Evolutionary conservation across 108 stramenopile genomes (phyloP).

Genomic region (Licmophora abbreviata): DNA sequence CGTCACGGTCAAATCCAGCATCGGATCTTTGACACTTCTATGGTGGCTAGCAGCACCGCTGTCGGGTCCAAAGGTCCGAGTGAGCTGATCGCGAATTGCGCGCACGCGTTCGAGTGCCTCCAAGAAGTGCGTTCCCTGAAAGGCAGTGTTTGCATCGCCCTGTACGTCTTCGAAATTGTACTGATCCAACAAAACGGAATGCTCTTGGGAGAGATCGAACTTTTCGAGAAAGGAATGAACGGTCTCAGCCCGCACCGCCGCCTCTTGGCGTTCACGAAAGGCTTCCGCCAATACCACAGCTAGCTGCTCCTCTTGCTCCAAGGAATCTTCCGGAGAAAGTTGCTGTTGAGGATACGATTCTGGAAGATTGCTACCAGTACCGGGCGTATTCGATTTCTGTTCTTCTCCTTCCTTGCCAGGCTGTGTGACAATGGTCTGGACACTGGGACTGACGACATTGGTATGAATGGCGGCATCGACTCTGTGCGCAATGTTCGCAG

Average conservation of each 20-base stretch:
- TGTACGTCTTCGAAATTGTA: conserved; percentile 64
- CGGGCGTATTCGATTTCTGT: background rate
- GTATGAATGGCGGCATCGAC: conserved; percentile 37
- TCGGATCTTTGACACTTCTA: conserved; percentile 5
- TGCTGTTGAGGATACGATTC: no score
- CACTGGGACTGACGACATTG: conserved; percentile 14
- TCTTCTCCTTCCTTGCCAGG: conserved; percentile 1
- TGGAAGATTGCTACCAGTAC: background rate
- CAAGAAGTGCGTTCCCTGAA: conserved; percentile 61
- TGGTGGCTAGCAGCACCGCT: background rate
- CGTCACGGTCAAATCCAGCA: background rate
- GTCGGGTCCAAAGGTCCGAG: conserved; percentile 45
- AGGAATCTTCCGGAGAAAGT: conserved; percentile 15
- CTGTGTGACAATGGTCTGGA: background rate
- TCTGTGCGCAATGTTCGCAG: conserved; percentile 44
- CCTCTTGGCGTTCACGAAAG: conserved; percentile 36
- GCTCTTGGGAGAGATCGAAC: conserved; percentile 70
- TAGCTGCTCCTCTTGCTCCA: conserved; percentile 50
- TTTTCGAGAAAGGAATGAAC: conserved; percentile 75
- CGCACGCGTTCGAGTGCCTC: conserved; percentile 62
- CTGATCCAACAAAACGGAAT: conserved; percentile 64
- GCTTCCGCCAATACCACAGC: conserved; percentile 39
- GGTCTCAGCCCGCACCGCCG: conserved; percentile 38
- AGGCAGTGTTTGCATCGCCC: conserved; percentile 21
- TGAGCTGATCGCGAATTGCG: conserved; percentile 54